Conservation (phyloP, 352 stramenopile species). For the Pythium oligandrum region DNA sequence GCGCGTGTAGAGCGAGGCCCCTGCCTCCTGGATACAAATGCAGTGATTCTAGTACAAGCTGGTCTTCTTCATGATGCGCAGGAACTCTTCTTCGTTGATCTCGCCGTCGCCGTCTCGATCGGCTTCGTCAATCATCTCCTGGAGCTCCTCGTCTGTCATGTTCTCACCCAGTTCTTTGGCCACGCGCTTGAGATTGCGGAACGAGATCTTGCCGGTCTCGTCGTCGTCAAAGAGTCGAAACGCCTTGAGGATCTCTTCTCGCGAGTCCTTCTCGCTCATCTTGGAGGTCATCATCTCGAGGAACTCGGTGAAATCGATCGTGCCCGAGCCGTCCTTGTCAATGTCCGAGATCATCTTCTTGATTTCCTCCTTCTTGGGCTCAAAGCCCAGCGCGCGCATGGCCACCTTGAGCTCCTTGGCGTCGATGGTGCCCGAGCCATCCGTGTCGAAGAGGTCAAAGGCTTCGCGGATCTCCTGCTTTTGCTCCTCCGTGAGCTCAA, state of each 20-base stretch:
- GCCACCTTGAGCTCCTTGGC: constrained; percentile 94
- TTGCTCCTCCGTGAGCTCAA: constrained; percentile 91
- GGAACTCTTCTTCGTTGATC: constrained; percentile 96
- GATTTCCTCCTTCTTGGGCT: constrained; percentile 97
- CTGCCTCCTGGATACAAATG: too few species aligned
- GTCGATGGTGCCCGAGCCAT: constrained; percentile 93
- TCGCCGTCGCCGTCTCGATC: constrained; percentile 94
- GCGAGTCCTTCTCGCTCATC: constrained; percentile 95
- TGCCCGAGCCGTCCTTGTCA: constrained; percentile 92
- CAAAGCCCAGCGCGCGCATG: constrained; percentile 95
- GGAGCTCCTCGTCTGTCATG: constrained; percentile 96
- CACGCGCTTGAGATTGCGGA: constrained; percentile 96
- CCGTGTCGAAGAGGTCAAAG: constrained; percentile 98
- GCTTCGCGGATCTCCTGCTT: constrained; percentile 94
- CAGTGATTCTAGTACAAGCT: constrained; percentile 62
- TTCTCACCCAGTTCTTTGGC: constrained; percentile 96
- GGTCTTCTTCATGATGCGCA: constrained; percentile 97
- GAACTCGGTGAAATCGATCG: constrained; percentile 98
- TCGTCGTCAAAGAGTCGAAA: constrained; percentile 98
- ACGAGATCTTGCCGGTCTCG: constrained; percentile 95
- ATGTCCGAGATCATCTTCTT: constrained; percentile 97
- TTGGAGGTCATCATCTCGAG: constrained; percentile 97
- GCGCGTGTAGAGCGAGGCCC: too few species aligned
- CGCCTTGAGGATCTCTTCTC: constrained; percentile 96
- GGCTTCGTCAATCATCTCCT: constrained; percentile 98